A percentile compares a stretch with the other conserved stretches of the same genome.
phyloP scores from a whole-genome alignment of 805 yeast genomes.

The Lipomyces spencermartinsiae region DNA sequence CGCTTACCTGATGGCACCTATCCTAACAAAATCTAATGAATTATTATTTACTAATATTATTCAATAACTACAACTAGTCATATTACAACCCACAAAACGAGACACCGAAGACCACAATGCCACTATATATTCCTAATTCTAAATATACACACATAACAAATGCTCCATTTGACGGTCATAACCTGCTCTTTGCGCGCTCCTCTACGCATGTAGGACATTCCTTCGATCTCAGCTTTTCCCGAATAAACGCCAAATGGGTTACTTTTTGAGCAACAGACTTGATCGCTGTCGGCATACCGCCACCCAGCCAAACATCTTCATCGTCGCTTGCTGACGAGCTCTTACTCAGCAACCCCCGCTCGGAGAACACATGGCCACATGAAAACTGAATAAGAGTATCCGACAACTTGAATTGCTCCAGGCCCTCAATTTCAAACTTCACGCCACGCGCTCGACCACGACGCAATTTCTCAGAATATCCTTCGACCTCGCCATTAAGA shows the following conservation, averaged over 20 bases:
- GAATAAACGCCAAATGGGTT: constrained; percentile 34
- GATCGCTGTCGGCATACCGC: constrained; percentile 10
- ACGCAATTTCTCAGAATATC: constrained; percentile 32
- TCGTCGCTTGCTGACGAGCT: constrained; percentile 15
- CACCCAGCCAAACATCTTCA: constrained; percentile 28
- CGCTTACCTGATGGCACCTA: not conserved
- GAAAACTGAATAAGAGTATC: constrained; percentile 30
- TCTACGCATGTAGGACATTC: constrained; percentile 31
- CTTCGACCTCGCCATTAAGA: constrained; percentile 25
- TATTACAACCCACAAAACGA: not conserved
- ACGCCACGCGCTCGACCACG: constrained; percentile 35
- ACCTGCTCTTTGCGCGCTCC: constrained; percentile 9
- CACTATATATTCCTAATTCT: not conserved
- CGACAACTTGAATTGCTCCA: constrained; percentile 26
- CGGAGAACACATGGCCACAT: constrained; percentile 34
- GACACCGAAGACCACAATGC: not conserved
- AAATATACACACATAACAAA: not conserved
- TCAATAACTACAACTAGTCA: too few species aligned
- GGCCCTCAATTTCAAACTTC: constrained; percentile 27
- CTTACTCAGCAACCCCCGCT: constrained; percentile 18
- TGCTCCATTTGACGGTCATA: not conserved
- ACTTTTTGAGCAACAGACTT: constrained; percentile 34
- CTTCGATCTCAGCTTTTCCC: constrained; percentile 23
- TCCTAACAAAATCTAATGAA: not conserved
- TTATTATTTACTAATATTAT: too few species aligned